Percentiles rank a stretch among this genome's conserved stretches.
These are phyloP conservation scores for Coniella vitis DNA, from an alignment of 2,329 filamentous ascomycete species.

Conservation along the genomic window DNA sequence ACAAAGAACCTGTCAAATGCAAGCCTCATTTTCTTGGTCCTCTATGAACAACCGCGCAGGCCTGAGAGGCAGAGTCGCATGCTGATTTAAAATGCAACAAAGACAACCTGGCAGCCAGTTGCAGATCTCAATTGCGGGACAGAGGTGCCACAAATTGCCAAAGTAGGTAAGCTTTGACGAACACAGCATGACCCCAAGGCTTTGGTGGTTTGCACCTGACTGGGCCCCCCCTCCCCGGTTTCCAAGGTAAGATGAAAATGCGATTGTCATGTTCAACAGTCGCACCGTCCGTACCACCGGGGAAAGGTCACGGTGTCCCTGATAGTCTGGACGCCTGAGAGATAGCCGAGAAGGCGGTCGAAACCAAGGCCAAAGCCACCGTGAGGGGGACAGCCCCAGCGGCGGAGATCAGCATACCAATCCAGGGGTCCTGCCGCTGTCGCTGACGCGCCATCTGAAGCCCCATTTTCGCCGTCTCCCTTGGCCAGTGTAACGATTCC, in stretches of 20 bases:
- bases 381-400: constrained; percentile 87
- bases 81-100: constrained; percentile 9
- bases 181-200: constrained; percentile 21
- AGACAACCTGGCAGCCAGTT: constrained; percentile 11
- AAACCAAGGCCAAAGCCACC: constrained; percentile 89
- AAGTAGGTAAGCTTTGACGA: constrained; percentile 35
- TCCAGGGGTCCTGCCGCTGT: constrained; percentile 37
- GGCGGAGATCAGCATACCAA: constrained; percentile 85
- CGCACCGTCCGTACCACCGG: constrained; percentile 59
- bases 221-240: too few relatives aligned
- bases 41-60: neutral
- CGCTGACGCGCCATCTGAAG: constrained; percentile 5
- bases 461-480: constrained; percentile 18
- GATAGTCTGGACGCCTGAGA: constrained; percentile 74
- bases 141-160: constrained; percentile 26
- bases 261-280: constrained; percentile 37
- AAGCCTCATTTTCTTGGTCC: constrained; percentile 14
- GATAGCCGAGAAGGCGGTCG: constrained; percentile 77
- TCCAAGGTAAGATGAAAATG: neutral
- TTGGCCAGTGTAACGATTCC: constrained; percentile 45
- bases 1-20: constrained; percentile 20
- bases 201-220: neutral
- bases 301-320: constrained; percentile 84
- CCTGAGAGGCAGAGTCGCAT: constrained; percentile 14
- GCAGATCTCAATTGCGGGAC: constrained; percentile 12